A percentile compares a stretch with the other conserved stretches of the same genome.
Conservation (phyloP, 805 yeast species). For the Tetrapisispora phaffii region DNA sequence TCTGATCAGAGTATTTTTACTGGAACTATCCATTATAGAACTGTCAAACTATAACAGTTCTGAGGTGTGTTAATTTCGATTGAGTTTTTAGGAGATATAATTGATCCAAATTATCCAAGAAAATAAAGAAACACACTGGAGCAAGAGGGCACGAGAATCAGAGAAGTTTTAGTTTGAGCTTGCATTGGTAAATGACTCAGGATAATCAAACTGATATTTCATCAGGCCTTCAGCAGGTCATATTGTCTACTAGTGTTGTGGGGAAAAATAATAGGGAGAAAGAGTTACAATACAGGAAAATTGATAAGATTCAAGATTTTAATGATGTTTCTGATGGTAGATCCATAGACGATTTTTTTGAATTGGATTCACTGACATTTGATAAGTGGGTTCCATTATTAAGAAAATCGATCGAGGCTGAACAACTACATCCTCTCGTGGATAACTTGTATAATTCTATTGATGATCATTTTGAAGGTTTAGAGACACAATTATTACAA, state of each 20-base stretch:
- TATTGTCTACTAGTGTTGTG: conserved; percentile 12
- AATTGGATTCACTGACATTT: conserved; percentile 21
- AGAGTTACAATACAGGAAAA: not conserved
- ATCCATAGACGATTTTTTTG: conserved; percentile 12
- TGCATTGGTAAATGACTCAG: conserved; percentile 18
- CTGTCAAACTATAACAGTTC: no score
- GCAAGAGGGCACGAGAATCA: not conserved
- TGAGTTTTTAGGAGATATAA: no score
- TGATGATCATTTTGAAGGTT: conserved; percentile 28
- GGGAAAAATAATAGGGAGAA: not conserved
- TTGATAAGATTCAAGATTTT: not conserved
- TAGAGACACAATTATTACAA: conserved; percentile 25
- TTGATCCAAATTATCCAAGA: no score
- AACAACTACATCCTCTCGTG: conserved; percentile 15
- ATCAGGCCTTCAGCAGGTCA: conserved; percentile 24
- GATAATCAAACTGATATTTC: conserved; percentile 19
- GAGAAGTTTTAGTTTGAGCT: not conserved
- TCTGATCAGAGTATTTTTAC: no score
- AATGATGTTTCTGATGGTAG: not conserved
- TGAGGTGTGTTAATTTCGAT: no score
- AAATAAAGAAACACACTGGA: no score
- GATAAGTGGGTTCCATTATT: conserved; percentile 29
- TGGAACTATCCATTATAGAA: no score
- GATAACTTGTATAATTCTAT: conserved; percentile 25
- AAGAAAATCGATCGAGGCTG: conserved; percentile 21